Evolutionary conservation across 2,329 filamentous ascomycete species (phyloP).

Genomic region (Phoma sp.): DNA sequence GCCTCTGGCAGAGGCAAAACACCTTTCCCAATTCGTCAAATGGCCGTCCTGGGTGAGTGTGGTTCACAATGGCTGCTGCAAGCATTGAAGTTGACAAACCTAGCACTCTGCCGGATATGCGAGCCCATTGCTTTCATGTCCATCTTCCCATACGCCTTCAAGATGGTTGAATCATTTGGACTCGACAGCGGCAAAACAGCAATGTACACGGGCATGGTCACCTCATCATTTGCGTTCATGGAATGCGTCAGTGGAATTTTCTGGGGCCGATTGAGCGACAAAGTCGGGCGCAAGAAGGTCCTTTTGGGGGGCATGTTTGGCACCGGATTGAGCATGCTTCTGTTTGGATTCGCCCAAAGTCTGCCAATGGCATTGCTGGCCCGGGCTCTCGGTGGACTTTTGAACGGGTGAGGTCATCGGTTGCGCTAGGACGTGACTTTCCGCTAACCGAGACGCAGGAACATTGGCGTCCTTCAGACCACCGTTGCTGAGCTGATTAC

Average conservation of each 20-base stretch:
- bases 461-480: constrained; percentile 94
- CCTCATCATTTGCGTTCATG: constrained; percentile 92
- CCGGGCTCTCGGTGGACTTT: constrained; percentile 83
- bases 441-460: constrained; percentile 61
- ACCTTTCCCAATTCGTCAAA: constrained; percentile 65
- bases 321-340: constrained; percentile 88
- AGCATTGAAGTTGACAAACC: constrained; percentile 3
- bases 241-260: constrained; percentile 92
- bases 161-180: constrained; percentile 92
- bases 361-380: constrained; percentile 84
- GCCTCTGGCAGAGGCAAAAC: constrained; percentile 44
- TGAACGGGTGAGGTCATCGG: constrained; percentile 78
- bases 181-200: constrained; percentile 83
- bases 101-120: constrained; percentile 92
- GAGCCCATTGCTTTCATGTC: constrained; percentile 99
- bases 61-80: not conserved
- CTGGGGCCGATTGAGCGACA: constrained; percentile 93
- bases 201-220: constrained; percentile 94
- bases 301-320: constrained; percentile 88
- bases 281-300: constrained; percentile 89
- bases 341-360: constrained; percentile 89
- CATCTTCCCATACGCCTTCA: constrained; percentile 98
- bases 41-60: constrained; percentile 62
- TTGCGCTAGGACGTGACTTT: constrained; percentile 27
- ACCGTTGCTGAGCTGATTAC: constrained; percentile 94